Conservation (phyloP, 441 rosid genomes). For the Gossypium davidsonii region DNA sequence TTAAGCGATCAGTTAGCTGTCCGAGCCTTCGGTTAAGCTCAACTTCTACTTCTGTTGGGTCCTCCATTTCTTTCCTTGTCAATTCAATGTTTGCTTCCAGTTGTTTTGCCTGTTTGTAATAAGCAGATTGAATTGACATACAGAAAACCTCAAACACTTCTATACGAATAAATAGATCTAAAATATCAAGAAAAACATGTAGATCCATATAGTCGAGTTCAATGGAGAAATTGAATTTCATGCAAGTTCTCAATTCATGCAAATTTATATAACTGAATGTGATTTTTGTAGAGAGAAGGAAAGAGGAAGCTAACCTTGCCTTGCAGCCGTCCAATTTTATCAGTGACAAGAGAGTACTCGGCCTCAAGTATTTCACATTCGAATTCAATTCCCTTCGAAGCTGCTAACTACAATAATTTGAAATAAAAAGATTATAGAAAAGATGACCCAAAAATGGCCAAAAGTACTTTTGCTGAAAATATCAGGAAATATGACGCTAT, state of each 20-base stretch:
- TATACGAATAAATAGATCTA: not conserved
- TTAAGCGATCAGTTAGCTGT: conserved; percentile 88
- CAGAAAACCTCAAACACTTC: conserved; percentile 2
- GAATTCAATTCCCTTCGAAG: conserved; percentile 63
- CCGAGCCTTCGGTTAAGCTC: conserved; percentile 80
- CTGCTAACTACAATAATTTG: conserved; percentile 39
- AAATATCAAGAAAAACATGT: not conserved
- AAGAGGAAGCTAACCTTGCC: conserved; percentile 54
- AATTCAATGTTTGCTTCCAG: conserved; percentile 57
- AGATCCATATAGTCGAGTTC: not conserved
- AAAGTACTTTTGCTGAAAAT: conserved; percentile 6
- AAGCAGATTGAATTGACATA: conserved; percentile 4
- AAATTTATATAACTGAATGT: conserved; percentile 1
- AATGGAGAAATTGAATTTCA: not conserved
- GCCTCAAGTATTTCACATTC: conserved; percentile 75
- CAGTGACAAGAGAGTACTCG: conserved; percentile 58
- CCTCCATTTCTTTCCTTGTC: conserved; percentile 75
- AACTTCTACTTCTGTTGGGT: conserved; percentile 80
- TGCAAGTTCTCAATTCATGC: not conserved
- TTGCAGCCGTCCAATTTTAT: conserved; percentile 57
- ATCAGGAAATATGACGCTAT: not conserved
- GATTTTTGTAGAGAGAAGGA: not conserved
- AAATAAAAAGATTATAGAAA: conserved; percentile 18
- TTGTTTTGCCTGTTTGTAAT: conserved; percentile 44
- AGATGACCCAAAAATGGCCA: conserved; percentile 4